Base-by-base conservation (phyloP, 164 flowering plant species). In the Tetracentron sinense region DNA sequence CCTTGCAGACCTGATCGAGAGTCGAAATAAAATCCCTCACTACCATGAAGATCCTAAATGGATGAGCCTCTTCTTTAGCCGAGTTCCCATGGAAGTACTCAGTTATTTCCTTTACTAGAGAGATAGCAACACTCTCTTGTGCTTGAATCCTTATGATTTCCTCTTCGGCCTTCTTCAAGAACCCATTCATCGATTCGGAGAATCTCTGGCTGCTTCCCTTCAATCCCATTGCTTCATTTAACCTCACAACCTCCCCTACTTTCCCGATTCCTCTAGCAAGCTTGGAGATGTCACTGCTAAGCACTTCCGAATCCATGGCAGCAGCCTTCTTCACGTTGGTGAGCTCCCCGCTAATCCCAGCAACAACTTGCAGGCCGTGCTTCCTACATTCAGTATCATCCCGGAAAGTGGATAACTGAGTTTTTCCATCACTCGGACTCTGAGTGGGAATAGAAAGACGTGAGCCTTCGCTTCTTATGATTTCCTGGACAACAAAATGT, bases 401-500 rank as follows among this genome's bases (percentile, higher is more conserved):
- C 38, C 42, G 72, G 2, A 70, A 29, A 25, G 63, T 56, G 21
- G 84, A 60, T n/a, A n/a, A n/a, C n/a, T n/a, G n/a, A n/a, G n/a
- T n/a, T n/a, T n/a, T n/a, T n/a, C n/a, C n/a, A n/a, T n/a, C n/a
- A n/a, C n/a, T n/a, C n/a, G n/a, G n/a, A 61, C 30, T 52, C 48
- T 79, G 78, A 53, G 70, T 72, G 20, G 74, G 52, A 48, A 63
- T 74, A 15, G 89, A 74, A 30, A 82, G 73, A 26, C 89, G 92
- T 66, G 93, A 81, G 4, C 94, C 97, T 76, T 93, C 97, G 0
- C 79, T 71, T 64, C 84, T 74, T 56, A 81, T 87, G 44, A 93
- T 90, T 71, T 93, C 98, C 55, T 93, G 97, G 19, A 93, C 96
- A 16, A 93, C 98, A 69, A 88, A 93, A 74, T 90, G 98, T 69